A percentile compares a stretch with the other conserved stretches of the same genome.
These are phyloP conservation scores for Exophiala spinifera DNA, from an alignment of 2,329 filamentous ascomycete species.

Conservation along the genomic window DNA sequence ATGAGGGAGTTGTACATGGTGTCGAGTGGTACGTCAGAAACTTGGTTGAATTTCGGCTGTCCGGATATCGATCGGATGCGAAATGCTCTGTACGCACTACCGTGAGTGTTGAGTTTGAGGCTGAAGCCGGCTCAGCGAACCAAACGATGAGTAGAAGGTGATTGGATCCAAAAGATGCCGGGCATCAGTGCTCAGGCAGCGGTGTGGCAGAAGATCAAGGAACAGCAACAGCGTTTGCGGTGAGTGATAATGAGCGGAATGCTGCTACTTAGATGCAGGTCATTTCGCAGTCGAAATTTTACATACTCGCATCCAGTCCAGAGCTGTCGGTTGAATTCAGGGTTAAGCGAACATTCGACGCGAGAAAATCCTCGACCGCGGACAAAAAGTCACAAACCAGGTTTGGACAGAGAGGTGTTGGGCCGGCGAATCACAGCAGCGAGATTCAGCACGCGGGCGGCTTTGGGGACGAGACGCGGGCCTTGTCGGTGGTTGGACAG, in stretches of 20 bases:
- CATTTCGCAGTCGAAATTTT: conserved; percentile 21
- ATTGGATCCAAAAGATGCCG: conserved; percentile 5
- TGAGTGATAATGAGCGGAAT: background rate
- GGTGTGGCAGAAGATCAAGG: conserved; percentile 8
- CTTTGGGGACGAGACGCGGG: conserved; percentile 8
- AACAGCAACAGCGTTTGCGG: background rate
- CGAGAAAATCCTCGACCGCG: conserved; percentile 1
- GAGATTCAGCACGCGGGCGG: conserved; percentile 21
- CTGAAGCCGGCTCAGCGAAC: conserved; percentile 7
- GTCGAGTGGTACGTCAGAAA: conserved; percentile 7
- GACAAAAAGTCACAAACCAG: conserved; percentile 6
- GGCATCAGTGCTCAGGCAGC: conserved; percentile 15
- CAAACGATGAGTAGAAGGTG: conserved; percentile 6
- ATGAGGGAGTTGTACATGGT: conserved; percentile 26
- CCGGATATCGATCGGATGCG: conserved; percentile 3
- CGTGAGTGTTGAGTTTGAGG: background rate
- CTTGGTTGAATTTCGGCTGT: conserved; percentile 1
- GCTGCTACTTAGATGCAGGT: conserved; percentile 11
- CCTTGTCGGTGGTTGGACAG: conserved; percentile 2
- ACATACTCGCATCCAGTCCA: conserved; percentile 8
- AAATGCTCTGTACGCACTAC: conserved; percentile 6
- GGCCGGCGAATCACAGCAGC: conserved; percentile 18
- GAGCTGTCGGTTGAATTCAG: background rate
- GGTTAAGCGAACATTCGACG: conserved; percentile 1
- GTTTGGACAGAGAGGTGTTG: conserved; percentile 7